Base-by-base conservation (phyloP, 108 stramenopile genomes). In the Skeletonema tropicum region DNA sequence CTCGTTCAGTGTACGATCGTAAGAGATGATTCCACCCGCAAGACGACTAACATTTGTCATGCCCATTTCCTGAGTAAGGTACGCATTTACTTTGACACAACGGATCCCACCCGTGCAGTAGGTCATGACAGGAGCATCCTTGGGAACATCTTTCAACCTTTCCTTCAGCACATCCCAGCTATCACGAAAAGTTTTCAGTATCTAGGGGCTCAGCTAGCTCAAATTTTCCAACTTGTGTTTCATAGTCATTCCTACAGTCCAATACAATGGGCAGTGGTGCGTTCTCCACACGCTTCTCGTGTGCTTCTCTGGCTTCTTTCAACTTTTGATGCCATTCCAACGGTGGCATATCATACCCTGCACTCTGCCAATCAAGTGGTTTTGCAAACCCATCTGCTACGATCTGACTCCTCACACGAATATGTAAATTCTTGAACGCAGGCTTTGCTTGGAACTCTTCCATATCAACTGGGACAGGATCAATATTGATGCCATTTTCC, bases 301-400 rank as follows among this genome's bases (percentile, higher is more conserved):
- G 57, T 9, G 39, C 48, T 42, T 86, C 86, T 30, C 72, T 76
- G 10, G 86, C 89, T 65, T 87, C 81, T 68, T 92, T 91, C 70
- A 98, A 68, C 71, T 77, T 89, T 64, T 90, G 70, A 76, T 98
- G 97, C 98, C 98, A 98, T 76, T 97, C 96, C 80, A 90, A 41
- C 0, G 97, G 96, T 25, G 92, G 88, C 92, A 97, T 90, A 59
- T 92, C 97, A 57, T 88, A 92, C 9, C 98, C 98, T 0, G 94
- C 89, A 65, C 78, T 83, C 69, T 88, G 80, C 97, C 97, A 96
- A 74, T 95, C 93, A 69, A 97, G 70, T 12, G 90, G 70, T 60
- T 79, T 80, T 52, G 85, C 85, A n/a, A 97, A 75, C 13, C 98
- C 98, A 88, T 98, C 98, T 13, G 98, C 97, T n/a, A 98, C 97